Base-by-base conservation (phyloP, 495 filamentous ascomycete genomes). In the Penicillium odoratum region DNA sequence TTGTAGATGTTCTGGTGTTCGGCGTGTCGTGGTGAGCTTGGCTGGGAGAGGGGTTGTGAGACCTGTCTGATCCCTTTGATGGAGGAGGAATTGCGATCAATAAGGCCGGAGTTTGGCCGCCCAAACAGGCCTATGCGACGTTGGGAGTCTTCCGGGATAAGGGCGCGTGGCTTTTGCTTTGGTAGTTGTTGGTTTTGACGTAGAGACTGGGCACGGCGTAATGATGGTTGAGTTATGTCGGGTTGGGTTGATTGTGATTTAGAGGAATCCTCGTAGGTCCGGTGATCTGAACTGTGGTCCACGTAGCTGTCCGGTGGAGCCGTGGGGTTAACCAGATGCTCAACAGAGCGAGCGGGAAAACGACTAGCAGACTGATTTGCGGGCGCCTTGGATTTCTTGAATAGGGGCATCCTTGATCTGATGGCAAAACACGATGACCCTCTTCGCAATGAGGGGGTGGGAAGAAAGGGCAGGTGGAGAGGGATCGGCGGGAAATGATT, bases 291-390 rank as follows among this genome's bases (percentile, higher is more conserved):
- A 51, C 48, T 58, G 59, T 51, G 71, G 26, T 58, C 47, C 36
- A 57, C 55, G 52, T 58, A 49, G 59, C 66, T 65, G 42, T 57
- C 58, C 26, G 55, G 57, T 56, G 57, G 60, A 68, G 61, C 47
- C 51, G 64, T 54, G 59, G 64, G 64, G 43, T 43, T 62, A 38
- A 53, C 58, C 33, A 74, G 66, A 51, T 73, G 63, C 59, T 76
- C 74, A 30, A 55, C 69, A n/a, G 72, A 73, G 42, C 68, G 69
- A 56, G 66, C 66, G 51, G 65, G 38, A 57, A 58, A 61, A 33
- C 59, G 65, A 42, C 30, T 28, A 5, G 62, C 57, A 25, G 71
- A 58, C 45, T 64, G 62, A 62, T 53, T 54, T 8, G 59, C 51
- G 16, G 63, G 51, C 5, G 63, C 61, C 56, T 63, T 71, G 43